Conservation (phyloP, 1,284 basidiomycete genomes). For the Trichosporon faecale region DNA sequence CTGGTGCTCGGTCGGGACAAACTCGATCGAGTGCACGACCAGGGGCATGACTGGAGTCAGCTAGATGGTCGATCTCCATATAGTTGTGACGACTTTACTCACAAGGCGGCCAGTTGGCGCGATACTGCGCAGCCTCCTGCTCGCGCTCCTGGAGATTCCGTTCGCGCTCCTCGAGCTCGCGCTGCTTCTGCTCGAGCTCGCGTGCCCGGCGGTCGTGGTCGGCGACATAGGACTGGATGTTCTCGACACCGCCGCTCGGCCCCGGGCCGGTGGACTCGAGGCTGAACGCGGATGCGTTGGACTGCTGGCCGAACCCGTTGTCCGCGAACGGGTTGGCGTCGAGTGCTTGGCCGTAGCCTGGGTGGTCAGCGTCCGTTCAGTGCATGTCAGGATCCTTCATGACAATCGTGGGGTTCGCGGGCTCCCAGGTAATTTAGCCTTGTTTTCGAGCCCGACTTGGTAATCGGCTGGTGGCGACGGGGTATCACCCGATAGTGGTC, state of each 20-base stretch:
- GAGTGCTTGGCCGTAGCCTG: constrained; percentile 10
- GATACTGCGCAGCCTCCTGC: constrained; percentile 34
- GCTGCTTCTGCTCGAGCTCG: constrained; percentile 39
- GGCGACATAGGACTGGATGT: constrained; percentile 26
- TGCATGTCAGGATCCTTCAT: background rate
- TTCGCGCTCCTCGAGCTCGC: constrained; percentile 39
- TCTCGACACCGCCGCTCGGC: constrained; percentile 22
- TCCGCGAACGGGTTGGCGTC: constrained; percentile 44
- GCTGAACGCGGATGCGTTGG: constrained; percentile 44
- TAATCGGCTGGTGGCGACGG: background rate
- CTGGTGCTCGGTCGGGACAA: constrained; percentile 81
- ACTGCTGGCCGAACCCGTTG: constrained; percentile 40
- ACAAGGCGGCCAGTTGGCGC: constrained; percentile 52
- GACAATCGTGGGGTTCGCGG: background rate
- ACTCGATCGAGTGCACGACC: constrained; percentile 85
- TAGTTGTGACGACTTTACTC: constrained; percentile 20
- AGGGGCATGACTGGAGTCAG: constrained; percentile 73
- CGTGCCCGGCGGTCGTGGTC: constrained; percentile 27
- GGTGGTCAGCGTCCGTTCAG: background rate
- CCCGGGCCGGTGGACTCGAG: constrained; percentile 30
- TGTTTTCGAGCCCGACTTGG: background rate
- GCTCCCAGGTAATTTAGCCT: background rate
- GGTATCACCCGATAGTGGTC: background rate
- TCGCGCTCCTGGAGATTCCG: constrained; percentile 33
- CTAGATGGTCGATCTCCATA: background rate